Evolutionary conservation across 805 yeast genomes (phyloP).

Genomic region (Brettanomyces sp.): DNA sequence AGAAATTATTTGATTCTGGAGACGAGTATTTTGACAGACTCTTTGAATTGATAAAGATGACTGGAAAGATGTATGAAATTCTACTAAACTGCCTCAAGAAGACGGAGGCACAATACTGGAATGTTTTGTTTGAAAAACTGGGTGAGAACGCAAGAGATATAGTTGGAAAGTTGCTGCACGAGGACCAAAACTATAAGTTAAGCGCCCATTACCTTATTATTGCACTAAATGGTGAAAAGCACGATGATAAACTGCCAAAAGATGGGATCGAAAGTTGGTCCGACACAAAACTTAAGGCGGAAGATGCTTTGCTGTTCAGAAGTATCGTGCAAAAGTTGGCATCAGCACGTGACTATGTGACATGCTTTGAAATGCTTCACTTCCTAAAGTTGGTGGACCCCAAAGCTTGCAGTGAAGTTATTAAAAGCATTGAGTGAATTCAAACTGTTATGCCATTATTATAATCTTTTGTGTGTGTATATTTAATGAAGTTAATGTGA

Average conservation of each 20-base stretch:
- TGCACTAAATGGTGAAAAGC: slow-evolving; percentile 37
- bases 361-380: slow-evolving; percentile 45
- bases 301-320: slow-evolving; percentile 33
- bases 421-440: slow-evolving; percentile 8
- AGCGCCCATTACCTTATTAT: slow-evolving; percentile 45
- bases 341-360: slow-evolving; percentile 35
- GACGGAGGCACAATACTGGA: slow-evolving; percentile 45
- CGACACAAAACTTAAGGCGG: slow-evolving; percentile 4
- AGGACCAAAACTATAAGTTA: slow-evolving; percentile 31
- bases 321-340: slow-evolving; percentile 35
- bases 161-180: slow-evolving; percentile 29
- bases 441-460: no score
- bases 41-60: slow-evolving; percentile 24
- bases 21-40: slow-evolving; percentile 22
- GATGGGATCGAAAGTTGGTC: neutral
- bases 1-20: slow-evolving; percentile 17
- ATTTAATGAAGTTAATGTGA: no score
- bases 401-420: slow-evolving; percentile 26
- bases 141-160: slow-evolving; percentile 36
- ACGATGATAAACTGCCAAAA: neutral
- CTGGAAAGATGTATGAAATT: slow-evolving; percentile 25
- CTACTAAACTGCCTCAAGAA: slow-evolving; percentile 44
- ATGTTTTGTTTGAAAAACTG: slow-evolving; percentile 32
- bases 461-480: no score
- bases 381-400: slow-evolving; percentile 41